A percentile compares a stretch with the other conserved stretches of the same genome.
Evolutionary conservation across 2,329 filamentous ascomycete species (phyloP).

Genomic region (Huntiella moniliformis): DNA sequence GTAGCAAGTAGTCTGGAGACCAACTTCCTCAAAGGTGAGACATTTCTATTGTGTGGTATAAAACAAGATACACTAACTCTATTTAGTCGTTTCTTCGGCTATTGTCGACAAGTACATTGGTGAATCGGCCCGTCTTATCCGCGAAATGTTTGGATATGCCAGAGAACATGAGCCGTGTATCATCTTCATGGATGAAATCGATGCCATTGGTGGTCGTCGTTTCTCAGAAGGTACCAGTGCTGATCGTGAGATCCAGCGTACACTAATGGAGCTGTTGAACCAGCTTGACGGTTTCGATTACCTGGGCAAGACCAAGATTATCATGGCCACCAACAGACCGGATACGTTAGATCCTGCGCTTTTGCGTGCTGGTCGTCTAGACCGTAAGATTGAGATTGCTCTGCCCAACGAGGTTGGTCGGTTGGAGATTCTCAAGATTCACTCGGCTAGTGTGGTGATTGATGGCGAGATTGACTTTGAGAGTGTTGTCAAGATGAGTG

Average conservation of each 20-base stretch:
- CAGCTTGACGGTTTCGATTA: slow-evolving; percentile 99
- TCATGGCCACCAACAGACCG: slow-evolving; percentile 97
- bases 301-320: slow-evolving; percentile 98
- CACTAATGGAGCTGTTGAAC: slow-evolving; percentile 95
- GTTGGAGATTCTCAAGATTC: slow-evolving; percentile 95
- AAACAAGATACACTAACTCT: slow-evolving; percentile 11
- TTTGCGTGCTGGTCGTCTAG: slow-evolving; percentile 77
- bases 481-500: slow-evolving; percentile 99
- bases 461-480: slow-evolving; percentile 97
- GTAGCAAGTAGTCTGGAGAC: slow-evolving; percentile 94
- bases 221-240: slow-evolving; percentile 96
- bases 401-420: slow-evolving; percentile 92
- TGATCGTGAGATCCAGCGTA: slow-evolving; percentile 94
- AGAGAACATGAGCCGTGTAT: slow-evolving; percentile 99
- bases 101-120: slow-evolving; percentile 99
- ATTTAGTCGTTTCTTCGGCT: slow-evolving; percentile 79
- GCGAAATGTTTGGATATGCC: slow-evolving; percentile 99
- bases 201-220: slow-evolving; percentile 87
- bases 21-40: slow-evolving; percentile 85
- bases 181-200: slow-evolving; percentile 99
- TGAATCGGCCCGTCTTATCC: slow-evolving; percentile 88
- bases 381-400: slow-evolving; percentile 95
- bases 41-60: not conserved
- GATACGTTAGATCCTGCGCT: slow-evolving; percentile 90
- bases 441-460: slow-evolving; percentile 65